Evolutionary conservation across 2,329 filamentous ascomycete species (phyloP).

Genomic region (Fusarium transvaalense): DNA sequence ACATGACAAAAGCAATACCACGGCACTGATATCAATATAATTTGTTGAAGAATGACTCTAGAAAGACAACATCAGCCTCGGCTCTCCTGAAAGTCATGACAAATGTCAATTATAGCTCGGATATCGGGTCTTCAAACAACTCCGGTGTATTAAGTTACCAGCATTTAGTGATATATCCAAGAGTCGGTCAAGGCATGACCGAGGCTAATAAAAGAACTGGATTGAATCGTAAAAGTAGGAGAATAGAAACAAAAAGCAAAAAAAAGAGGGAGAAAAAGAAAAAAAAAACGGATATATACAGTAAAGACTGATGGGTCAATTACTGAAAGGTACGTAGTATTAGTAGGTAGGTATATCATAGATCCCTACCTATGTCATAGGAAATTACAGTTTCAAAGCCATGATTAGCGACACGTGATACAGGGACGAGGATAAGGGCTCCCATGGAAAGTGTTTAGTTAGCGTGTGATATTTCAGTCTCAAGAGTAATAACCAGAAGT

Average conservation of each 20-base stretch:
- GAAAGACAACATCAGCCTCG: neutral
- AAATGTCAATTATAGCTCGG: neutral
- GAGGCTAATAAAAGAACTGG: slow-evolving; percentile 5
- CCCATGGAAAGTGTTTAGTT: neutral
- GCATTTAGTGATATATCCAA: slow-evolving; percentile 14
- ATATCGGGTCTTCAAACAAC: neutral
- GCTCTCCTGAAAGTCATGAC: neutral
- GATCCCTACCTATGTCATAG: slow-evolving; percentile 22
- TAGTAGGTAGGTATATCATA: slow-evolving; percentile 17
- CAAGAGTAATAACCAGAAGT: slow-evolving; percentile 22
- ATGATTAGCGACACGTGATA: slow-evolving; percentile 26
- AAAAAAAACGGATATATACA: neutral
- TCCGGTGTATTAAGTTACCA: slow-evolving; percentile 10
- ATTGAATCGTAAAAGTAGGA: neutral
- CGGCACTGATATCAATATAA: neutral
- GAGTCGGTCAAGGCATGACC: slow-evolving; percentile 2
- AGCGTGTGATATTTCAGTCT: slow-evolving; percentile 13
- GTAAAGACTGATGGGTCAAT: slow-evolving; percentile 5
- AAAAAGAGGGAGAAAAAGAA: neutral
- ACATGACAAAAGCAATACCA: neutral
- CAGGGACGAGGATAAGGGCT: slow-evolving; percentile 5
- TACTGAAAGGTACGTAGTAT: neutral
- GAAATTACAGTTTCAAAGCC: slow-evolving; percentile 19
- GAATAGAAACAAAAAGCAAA: slow-evolving; percentile 2
- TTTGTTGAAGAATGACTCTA: neutral